Conservation (phyloP, 306 rosid genomes). For the Inga laurina region DNA sequence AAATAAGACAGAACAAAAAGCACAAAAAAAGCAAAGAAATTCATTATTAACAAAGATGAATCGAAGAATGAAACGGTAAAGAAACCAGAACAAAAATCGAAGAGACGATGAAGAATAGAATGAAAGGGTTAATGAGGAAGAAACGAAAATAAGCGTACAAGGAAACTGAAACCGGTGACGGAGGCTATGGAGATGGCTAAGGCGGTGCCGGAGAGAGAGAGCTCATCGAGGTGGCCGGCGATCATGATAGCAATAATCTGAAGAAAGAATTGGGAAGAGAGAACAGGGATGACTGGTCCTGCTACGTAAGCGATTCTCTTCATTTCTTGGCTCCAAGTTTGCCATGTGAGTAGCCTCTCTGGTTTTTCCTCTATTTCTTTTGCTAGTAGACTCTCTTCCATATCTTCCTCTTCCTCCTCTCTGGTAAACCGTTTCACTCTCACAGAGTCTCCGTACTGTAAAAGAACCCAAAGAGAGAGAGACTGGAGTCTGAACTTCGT, state of each 20-base stretch:
- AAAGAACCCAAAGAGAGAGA: neutral
- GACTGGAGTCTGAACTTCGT: too few species aligned
- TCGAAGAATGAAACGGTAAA: neutral
- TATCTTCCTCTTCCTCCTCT: neutral
- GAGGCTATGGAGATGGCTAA: conserved; percentile 50
- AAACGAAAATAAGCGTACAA: conserved; percentile 30
- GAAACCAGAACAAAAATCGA: neutral
- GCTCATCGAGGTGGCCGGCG: conserved; percentile 57
- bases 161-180: conserved; percentile 58
- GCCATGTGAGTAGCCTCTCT: conserved; percentile 28
- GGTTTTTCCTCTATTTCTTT: neutral
- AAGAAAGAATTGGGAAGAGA: conserved; percentile 47
- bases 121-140: too few species aligned
- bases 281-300: conserved; percentile 56
- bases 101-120: too few species aligned
- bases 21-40: neutral
- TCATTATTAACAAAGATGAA: too few species aligned
- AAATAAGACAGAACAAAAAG: neutral
- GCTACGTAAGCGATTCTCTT: conserved; percentile 46
- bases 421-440: neutral
- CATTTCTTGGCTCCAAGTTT: conserved; percentile 33
- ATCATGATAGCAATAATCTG: conserved; percentile 55
- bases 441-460: neutral
- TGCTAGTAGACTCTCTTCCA: conserved; percentile 38
- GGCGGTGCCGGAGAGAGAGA: conserved; percentile 55